A percentile compares a stretch with the other conserved stretches of the same genome.
These are phyloP conservation scores for Telopea speciosissima DNA, from an alignment of 177 flowering plant genomes.

Conservation along the genomic window DNA sequence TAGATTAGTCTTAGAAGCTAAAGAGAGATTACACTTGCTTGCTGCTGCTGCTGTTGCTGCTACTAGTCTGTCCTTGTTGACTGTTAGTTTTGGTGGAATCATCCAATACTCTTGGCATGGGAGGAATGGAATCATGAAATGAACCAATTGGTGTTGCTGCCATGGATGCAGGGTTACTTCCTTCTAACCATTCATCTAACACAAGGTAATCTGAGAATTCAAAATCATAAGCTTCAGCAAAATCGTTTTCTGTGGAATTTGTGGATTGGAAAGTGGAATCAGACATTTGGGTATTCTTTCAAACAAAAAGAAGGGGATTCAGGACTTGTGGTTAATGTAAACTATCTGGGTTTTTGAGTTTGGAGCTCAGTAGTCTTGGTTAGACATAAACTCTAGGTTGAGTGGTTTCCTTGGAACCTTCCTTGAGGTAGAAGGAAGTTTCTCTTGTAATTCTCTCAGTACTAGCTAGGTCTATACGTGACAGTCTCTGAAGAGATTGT, in stretches of 20 bases:
- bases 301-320: neutral
- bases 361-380: no score
- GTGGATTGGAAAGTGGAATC: neutral
- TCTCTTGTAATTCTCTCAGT: neutral
- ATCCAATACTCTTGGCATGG: neutral
- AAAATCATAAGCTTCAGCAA: conserved; percentile 11
- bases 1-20: neutral
- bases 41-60: conserved; percentile 19
- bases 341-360: no score
- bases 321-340: no score
- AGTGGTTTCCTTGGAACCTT: neutral
- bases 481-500: neutral
- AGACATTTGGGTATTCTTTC: neutral
- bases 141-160: neutral
- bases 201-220: conserved; percentile 28
- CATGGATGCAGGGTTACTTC: conserved; percentile 1
- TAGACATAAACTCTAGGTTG: no score
- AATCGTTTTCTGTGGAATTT: conserved; percentile 11
- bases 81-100: conserved; percentile 4
- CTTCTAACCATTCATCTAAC: conserved; percentile 13
- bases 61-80: conserved; percentile 4
- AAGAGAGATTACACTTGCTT: conserved; percentile 22
- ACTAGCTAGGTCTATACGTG: neutral
- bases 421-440: neutral
- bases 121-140: neutral